Evolutionary conservation across 768 basidiomycete species (phyloP), one percentile per base, ranked within the genome.

Genomic region (Lyophyllum semitale): DNA sequence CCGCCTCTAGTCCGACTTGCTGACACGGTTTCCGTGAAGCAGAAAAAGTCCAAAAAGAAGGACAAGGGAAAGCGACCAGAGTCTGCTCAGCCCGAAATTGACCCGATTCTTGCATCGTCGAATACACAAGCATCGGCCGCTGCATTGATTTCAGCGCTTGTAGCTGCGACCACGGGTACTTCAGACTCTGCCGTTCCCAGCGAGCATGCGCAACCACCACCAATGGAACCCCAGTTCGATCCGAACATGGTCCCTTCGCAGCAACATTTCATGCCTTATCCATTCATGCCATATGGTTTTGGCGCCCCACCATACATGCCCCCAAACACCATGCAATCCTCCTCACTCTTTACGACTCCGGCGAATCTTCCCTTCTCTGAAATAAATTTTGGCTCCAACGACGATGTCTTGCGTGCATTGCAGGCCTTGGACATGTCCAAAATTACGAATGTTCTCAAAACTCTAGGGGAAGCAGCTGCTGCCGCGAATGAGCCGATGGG

Each of bases 351-450:
- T 50, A 63, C 65, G 4, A 60, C 68, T 44, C 62, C 61, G 30
- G 53, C 56, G 49, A 57, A 57, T 38, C 58, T 65, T 49, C 50
- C 71, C 11, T 69, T 70, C 48, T 68, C 74, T 38, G 76, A 81
- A 51, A 63, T 78, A 15, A 63, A 74, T 17, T 75, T 76, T 52
- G 76, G 77, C 12, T 87, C 87, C 23, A 88, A 83, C 62, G 90
- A 92, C 45, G 87, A 90, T 56, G 81, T 92, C 42, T 71, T 91
- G 41, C 88, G 85, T 30, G 84, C 83, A 11, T 69, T 92, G 46
- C 89, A 91, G 66, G 83, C 85, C 45, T 73, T 91, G 57, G 90
- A 92, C 60, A 75, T 88, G 53, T 77, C 85, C 48, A 89, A 85
- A 71, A 81, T 92, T 53, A 82, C 87, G 0, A 79, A 74, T 51